Percentiles rank a stretch among this genome's conserved stretches.
These are phyloP conservation scores for Trichoderma erinaceum DNA, from an alignment of 495 filamentous ascomycete species.

Conservation along the genomic window DNA sequence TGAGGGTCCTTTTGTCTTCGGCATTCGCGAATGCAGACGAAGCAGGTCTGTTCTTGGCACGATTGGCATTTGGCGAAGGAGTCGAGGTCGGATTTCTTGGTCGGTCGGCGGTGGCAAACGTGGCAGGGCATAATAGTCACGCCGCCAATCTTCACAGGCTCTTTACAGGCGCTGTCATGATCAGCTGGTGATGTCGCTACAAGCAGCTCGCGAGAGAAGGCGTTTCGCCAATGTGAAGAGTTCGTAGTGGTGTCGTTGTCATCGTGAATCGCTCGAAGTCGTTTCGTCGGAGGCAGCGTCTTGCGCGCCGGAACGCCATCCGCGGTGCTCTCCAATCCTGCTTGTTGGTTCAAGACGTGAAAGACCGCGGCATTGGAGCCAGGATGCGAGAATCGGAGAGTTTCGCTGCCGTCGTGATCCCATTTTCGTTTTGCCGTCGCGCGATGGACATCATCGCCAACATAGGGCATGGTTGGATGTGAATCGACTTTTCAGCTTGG, in stretches of 20 bases:
- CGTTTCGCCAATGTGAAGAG: neutral
- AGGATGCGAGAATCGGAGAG: neutral
- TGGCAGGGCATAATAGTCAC: slow-evolving; percentile 38
- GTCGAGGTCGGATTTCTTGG: slow-evolving; percentile 43
- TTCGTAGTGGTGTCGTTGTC: neutral
- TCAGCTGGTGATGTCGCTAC: too few relatives aligned
- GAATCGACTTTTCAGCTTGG: neutral
- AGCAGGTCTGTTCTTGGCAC: slow-evolving; percentile 42
- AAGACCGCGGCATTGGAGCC: neutral
- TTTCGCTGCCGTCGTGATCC: neutral
- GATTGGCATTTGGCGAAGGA: slow-evolving; percentile 42
- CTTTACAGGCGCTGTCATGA: neutral
- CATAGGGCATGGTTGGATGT: neutral
- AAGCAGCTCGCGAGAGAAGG: neutral
- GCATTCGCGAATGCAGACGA: slow-evolving; percentile 43
- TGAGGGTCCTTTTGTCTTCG: slow-evolving; percentile 28
- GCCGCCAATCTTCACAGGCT: neutral
- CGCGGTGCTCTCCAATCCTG: neutral
- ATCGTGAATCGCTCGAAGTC: neutral
- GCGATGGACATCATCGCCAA: neutral
- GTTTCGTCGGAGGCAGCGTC: neutral
- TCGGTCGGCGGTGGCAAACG: slow-evolving; percentile 43
- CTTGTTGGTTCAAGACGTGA: neutral
- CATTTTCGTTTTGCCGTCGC: slow-evolving; percentile 1
- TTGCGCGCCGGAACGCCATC: neutral